Evolutionary conservation across 169 alveolate species (phyloP).

Genomic region (Cryptosporidium muris): DNA sequence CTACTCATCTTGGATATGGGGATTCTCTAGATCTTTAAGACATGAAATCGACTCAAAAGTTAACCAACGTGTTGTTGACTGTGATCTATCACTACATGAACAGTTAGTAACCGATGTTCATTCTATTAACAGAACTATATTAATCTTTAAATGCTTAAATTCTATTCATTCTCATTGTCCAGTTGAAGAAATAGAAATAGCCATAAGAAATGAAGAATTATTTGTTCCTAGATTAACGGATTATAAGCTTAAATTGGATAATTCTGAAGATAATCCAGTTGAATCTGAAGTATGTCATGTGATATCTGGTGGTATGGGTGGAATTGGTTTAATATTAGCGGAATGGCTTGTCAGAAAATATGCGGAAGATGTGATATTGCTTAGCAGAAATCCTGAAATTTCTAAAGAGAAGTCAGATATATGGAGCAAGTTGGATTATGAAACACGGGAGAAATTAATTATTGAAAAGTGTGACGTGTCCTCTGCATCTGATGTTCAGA

Average conservation of each 20-base stretch:
- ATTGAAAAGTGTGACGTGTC: constrained; percentile 50
- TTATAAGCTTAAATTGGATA: background rate
- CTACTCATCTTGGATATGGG: constrained; percentile 62
- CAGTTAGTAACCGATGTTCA: background rate
- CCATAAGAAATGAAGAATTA: constrained; percentile 13
- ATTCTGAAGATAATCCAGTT: background rate
- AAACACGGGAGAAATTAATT: constrained; percentile 2
- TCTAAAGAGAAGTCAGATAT: constrained; percentile 32
- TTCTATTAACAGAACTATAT: background rate
- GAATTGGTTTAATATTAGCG: constrained; percentile 75
- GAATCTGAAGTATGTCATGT: constrained; percentile 43
- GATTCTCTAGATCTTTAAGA: constrained; percentile 53
- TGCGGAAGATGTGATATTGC: constrained; percentile 67
- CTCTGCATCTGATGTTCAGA: background rate
- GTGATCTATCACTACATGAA: constrained; percentile 12
- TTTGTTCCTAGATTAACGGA: constrained; percentile 38
- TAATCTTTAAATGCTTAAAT: background rate
- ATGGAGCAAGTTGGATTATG: constrained; percentile 10
- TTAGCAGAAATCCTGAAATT: constrained; percentile 36
- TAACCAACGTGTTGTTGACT: constrained; percentile 15
- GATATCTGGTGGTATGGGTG: constrained; percentile 79
- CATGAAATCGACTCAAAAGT: constrained; percentile 11
- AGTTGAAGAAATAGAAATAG: constrained; percentile 36
- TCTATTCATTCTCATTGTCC: background rate
- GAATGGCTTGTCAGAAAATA: constrained; percentile 75